Conservation (phyloP, 257 asterid genomes). For the Scutellaria minor region DNA sequence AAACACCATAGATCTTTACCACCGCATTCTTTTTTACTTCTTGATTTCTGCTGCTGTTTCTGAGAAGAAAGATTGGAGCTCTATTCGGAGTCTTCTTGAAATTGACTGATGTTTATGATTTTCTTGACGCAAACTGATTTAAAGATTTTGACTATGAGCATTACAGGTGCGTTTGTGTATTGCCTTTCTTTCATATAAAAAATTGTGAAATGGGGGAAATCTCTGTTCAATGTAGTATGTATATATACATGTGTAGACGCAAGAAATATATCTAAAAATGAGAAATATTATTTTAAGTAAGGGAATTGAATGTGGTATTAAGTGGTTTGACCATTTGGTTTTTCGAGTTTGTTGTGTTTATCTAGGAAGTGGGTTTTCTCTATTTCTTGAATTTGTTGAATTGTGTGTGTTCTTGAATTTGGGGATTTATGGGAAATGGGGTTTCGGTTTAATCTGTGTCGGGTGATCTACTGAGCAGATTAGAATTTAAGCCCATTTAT, state of each 20-base stretch:
- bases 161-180: constrained; percentile 46
- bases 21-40: neutral
- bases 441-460: constrained; percentile 33
- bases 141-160: constrained; percentile 37
- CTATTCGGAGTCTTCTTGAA: constrained; percentile 21
- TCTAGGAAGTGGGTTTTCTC: constrained; percentile 30
- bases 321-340: constrained; percentile 38
- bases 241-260: constrained; percentile 19
- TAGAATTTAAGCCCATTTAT: constrained; percentile 15
- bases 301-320: constrained; percentile 30
- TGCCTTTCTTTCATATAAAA: neutral
- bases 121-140: too few relatives aligned
- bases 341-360: constrained; percentile 27
- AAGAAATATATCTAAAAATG: constrained; percentile 20
- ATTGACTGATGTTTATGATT: constrained; percentile 4
- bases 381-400: constrained; percentile 31
- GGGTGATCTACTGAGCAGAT: constrained; percentile 18
- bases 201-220: constrained; percentile 18
- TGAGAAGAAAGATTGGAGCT: constrained; percentile 32
- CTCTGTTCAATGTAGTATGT: constrained; percentile 28
- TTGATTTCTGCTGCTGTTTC: constrained; percentile 16
- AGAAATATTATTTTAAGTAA: neutral
- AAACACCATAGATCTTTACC: constrained; percentile 43
- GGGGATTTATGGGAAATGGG: constrained; percentile 36
- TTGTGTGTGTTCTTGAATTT: constrained; percentile 36